These are phyloP conservation scores for Corchorus capsularis DNA, from an alignment of 345 rosid genomes.

Conservation along the genomic window DNA sequence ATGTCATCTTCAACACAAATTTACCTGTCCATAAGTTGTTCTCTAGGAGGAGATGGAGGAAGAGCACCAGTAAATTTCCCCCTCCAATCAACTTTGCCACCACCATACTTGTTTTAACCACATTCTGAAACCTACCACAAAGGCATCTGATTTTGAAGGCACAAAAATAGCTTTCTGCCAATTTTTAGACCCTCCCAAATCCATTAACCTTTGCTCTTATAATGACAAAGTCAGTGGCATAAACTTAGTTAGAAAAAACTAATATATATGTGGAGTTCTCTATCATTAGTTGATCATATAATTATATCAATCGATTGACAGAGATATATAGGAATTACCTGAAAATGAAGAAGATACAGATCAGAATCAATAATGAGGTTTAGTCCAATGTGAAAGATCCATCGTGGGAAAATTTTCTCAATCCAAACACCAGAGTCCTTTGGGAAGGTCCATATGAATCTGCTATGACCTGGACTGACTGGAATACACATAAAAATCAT, in stretches of 20 bases:
- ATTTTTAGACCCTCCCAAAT: conserved; percentile 53
- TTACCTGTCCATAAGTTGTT: conserved; percentile 83
- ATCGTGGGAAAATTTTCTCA: conserved; percentile 75
- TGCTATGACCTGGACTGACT: conserved; percentile 86
- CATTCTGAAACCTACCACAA: conserved; percentile 70
- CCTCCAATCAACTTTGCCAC: conserved; percentile 70
- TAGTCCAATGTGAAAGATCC: conserved; percentile 80
- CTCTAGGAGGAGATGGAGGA: conserved; percentile 78
- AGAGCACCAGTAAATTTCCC: conserved; percentile 61
- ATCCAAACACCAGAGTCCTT: conserved; percentile 68
- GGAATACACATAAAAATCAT: conserved; percentile 83
- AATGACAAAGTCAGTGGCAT: neutral
- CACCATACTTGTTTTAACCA: conserved; percentile 76
- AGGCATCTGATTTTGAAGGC: conserved; percentile 77
- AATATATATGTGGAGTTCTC: no score
- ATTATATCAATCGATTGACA: neutral
- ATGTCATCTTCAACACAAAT: neutral
- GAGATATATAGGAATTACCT: conserved; percentile 44
- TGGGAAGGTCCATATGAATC: conserved; percentile 83
- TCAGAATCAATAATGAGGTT: conserved; percentile 86
- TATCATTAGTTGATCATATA: neutral
- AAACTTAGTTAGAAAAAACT: neutral
- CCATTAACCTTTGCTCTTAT: conserved; percentile 82
- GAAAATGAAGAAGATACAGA: no score
- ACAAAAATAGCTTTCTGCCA: conserved; percentile 86